Evolutionary conservation across 495 filamentous ascomycete species (phyloP).

Genomic region (Wilcoxina mikolae): DNA sequence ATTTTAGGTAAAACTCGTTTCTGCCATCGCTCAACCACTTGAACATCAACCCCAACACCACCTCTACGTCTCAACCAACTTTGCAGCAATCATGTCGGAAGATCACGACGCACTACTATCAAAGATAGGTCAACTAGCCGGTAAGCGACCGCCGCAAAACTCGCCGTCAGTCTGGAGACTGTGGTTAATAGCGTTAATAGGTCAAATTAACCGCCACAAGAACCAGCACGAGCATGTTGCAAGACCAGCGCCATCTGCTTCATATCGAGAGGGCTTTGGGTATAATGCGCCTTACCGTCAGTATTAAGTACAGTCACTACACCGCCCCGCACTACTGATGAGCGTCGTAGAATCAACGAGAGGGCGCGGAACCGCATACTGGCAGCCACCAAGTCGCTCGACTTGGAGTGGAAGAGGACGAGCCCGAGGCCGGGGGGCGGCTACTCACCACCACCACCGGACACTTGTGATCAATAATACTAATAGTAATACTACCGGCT

Average conservation of each 20-base stretch:
- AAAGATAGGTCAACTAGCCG: constrained; percentile 60
- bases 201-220: constrained; percentile 74
- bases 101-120: constrained; percentile 59
- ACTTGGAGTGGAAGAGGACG: constrained; percentile 16
- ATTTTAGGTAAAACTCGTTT: no score
- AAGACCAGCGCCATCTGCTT: constrained; percentile 23
- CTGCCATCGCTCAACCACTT: no score
- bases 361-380: constrained; percentile 3
- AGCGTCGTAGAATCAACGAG: constrained; percentile 1
- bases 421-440: constrained; percentile 35
- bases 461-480: constrained; percentile 28
- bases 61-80: no score
- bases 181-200: constrained; percentile 33
- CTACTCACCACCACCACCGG: constrained; percentile 26
- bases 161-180: constrained; percentile 13
- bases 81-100: constrained; percentile 45
- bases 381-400: constrained; percentile 16
- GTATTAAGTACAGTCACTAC: constrained; percentile 23
- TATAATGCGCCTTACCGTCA: constrained; percentile 15
- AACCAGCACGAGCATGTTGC: constrained; percentile 36
- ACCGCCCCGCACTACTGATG: constrained; percentile 6
- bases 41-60: background rate
- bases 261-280: constrained; percentile 9
- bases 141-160: constrained; percentile 36
- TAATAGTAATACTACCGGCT: background rate